Conservation (phyloP, 805 yeast species). For the Saturnispora dispora region DNA sequence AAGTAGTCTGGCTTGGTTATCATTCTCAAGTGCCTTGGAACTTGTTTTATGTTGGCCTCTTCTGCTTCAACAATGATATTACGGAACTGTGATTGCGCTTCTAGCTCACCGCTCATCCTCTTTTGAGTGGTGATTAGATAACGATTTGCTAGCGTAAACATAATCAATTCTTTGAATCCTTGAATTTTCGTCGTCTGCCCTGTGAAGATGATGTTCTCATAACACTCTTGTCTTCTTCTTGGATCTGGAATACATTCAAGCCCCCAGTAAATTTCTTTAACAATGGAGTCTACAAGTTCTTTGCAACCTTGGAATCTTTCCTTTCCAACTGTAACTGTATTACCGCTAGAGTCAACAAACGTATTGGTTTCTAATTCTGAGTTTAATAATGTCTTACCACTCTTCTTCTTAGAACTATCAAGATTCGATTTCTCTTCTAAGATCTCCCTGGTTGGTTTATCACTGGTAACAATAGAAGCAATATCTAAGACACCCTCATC, state of each 20-base stretch:
- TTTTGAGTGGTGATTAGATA: conserved; percentile 18
- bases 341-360: conserved; percentile 54
- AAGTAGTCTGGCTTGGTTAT: conserved; percentile 83
- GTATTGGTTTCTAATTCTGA: conserved; percentile 63
- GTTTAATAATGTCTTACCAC: conserved; percentile 35
- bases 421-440: conserved; percentile 21
- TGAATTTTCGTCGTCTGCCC: conserved; percentile 71
- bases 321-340: conserved; percentile 63
- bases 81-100: conserved; percentile 23
- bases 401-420: conserved; percentile 7
- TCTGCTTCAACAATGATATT: conserved; percentile 21
- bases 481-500: conserved; percentile 75
- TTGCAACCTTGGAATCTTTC: conserved; percentile 81
- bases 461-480: conserved; percentile 79
- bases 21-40: conserved; percentile 64
- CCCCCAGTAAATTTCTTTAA: conserved; percentile 43
- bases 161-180: conserved; percentile 67
- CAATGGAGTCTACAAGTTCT: conserved; percentile 45
- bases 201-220: conserved; percentile 69
- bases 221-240: conserved; percentile 68
- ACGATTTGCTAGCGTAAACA: conserved; percentile 38
- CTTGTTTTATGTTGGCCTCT: conserved; percentile 42
- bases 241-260: conserved; percentile 50
- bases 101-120: not conserved
- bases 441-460: conserved; percentile 47